phyloP scores from a whole-genome alignment of 164 flowering plant species.

The Chimonanthus praecox region DNA sequence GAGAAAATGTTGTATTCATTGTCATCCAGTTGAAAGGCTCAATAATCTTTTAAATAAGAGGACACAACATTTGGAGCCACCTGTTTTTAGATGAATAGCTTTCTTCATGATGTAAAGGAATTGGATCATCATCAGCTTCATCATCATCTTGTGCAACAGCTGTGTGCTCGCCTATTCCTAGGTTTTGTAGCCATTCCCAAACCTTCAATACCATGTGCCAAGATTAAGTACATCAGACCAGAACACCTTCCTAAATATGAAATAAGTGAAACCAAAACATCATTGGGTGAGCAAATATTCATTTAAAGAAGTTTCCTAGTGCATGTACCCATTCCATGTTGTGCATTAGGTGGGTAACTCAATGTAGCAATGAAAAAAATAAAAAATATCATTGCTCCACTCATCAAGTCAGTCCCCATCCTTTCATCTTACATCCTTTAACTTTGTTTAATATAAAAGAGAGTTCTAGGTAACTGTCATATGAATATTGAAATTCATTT shows the following conservation, averaged over 20 bases:
- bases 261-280: background rate
- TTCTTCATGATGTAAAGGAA: conserved; percentile 66
- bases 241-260: background rate
- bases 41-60: background rate
- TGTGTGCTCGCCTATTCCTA: conserved; percentile 88
- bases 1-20: conserved; percentile 9
- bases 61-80: conserved; percentile 23
- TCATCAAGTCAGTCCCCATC: background rate
- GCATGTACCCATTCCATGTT: background rate
- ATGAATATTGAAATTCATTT: too few relatives aligned
- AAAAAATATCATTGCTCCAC: background rate
- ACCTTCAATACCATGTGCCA: conserved; percentile 48
- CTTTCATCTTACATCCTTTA: too few relatives aligned
- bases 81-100: conserved; percentile 57
- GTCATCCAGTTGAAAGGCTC: background rate
- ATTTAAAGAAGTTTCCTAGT: too few relatives aligned
- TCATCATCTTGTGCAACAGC: conserved; percentile 79
- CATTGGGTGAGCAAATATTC: background rate
- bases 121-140: conserved; percentile 69
- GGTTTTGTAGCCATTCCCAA: conserved; percentile 98
- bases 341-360: background rate
- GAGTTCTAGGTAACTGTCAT: too few relatives aligned
- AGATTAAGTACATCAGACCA: background rate
- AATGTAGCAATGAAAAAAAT: background rate
- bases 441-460: too few relatives aligned